Evolutionary conservation across 2,329 filamentous ascomycete genomes (phyloP).

Genomic region (Calonectria pseudoturangicola): DNA sequence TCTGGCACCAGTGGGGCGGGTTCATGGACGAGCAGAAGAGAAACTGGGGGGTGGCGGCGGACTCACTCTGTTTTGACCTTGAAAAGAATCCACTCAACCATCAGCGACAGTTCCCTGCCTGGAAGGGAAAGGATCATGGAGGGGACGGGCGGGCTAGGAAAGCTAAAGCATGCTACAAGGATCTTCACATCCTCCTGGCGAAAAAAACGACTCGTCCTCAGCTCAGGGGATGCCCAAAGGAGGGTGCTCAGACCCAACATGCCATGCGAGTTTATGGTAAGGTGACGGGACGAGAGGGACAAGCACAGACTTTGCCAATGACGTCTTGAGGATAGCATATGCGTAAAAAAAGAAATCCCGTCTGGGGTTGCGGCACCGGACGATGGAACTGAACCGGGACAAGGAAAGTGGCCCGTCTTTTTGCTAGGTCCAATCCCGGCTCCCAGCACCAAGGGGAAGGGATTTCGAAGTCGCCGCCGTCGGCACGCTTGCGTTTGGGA

Average conservation of each 20-base stretch:
- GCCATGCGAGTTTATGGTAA: constrained; percentile 20
- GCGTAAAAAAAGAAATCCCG: constrained; percentile 33
- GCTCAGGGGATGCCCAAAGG: constrained; percentile 7
- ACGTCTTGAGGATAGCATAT: constrained; percentile 3
- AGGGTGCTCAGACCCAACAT: constrained; percentile 11
- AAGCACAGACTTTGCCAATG: constrained; percentile 23
- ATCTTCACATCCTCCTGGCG: constrained; percentile 26
- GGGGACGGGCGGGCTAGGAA: constrained; percentile 33
- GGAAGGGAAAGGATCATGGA: constrained; percentile 26
- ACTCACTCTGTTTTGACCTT: constrained; percentile 25
- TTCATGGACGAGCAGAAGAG: constrained; percentile 22
- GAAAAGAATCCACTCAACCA: constrained; percentile 25
- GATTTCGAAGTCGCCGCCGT: constrained; percentile 21
- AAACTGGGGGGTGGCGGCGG: constrained; percentile 27
- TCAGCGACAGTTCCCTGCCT: constrained; percentile 32
- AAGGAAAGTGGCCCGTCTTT: constrained; percentile 9
- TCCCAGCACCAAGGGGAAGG: constrained; percentile 26
- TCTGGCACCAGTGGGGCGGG: constrained; percentile 42
- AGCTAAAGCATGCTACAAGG: constrained; percentile 34
- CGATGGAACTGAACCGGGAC: constrained; percentile 13
- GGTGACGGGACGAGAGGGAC: constrained; percentile 19
- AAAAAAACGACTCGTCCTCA: constrained; percentile 37
- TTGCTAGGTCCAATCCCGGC: constrained; percentile 18
- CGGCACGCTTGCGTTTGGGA: constrained; percentile 30
- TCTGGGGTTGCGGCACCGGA: constrained; percentile 30